These are phyloP conservation scores for Artemisia princeps DNA, from an alignment of 140 eudicot species.

Conservation along the genomic window DNA sequence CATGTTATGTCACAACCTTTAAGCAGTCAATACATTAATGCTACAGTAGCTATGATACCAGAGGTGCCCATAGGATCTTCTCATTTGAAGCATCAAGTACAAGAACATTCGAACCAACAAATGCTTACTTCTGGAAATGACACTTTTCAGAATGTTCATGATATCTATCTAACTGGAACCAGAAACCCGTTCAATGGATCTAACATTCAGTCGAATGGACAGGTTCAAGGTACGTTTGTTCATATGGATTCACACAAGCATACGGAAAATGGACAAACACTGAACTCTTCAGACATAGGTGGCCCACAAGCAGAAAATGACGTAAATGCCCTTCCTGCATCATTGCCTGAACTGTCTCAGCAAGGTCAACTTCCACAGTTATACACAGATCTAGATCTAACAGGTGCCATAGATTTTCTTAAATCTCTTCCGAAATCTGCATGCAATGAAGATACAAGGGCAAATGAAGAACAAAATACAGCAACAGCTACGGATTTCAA, in stretches of 20 bases:
- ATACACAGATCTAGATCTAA: constrained; percentile 22
- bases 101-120: constrained; percentile 22
- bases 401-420: constrained; percentile 20
- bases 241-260: constrained; percentile 21
- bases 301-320: constrained; percentile 13
- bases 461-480: constrained; percentile 28
- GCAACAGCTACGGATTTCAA: constrained; percentile 7
- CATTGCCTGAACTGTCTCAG: constrained; percentile 24
- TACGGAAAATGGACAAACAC: constrained; percentile 21
- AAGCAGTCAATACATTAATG: neutral
- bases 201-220: constrained; percentile 27
- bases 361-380: constrained; percentile 22
- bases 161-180: constrained; percentile 18
- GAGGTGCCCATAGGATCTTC: neutral
- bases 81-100: constrained; percentile 9
- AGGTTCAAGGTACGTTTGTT: constrained; percentile 16
- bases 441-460: constrained; percentile 25
- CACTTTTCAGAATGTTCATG: constrained; percentile 15
- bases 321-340: constrained; percentile 16
- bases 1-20: neutral
- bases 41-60: neutral
- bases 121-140: constrained; percentile 25
- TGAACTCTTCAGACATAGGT: constrained; percentile 23
- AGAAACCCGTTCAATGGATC: constrained; percentile 21
- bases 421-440: constrained; percentile 29